Evolutionary conservation across 495 filamentous ascomycete species (phyloP), one percentile per base, ranked within the genome.

Genomic region (Podospora pseudoanserina): DNA sequence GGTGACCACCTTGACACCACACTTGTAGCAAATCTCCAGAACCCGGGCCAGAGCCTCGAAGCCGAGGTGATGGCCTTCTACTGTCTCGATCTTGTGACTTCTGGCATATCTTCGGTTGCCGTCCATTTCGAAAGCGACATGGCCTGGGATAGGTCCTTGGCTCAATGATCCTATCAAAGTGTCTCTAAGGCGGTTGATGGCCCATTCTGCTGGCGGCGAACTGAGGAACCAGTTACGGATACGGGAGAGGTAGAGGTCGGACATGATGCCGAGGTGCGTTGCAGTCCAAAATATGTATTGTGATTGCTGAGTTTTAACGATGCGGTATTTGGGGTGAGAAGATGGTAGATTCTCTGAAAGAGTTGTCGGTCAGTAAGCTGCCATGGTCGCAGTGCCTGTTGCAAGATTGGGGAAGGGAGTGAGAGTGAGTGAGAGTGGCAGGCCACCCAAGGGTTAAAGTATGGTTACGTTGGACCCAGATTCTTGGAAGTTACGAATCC

Each of bases 61-160:
- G 6, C 95, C 95, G 70, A 97, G 79, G 74, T 95, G 92, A 77
- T 99, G 95, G n/a, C 95, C 95, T 79, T 99, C 93, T 53, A 97
- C 90, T 0, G 93, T 97, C 84, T 99, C 95, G 74, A 99, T 96
- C 61, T 94, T 88, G 80, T 94, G 92, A 60, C 83, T 89, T 62
- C 92, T 84, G 1, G 95, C 95, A 78, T 95, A 99, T 23, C 95
- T 88, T 62, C 95, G 82, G 77, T 99, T 99, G 53, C 95, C 95
- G 78, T 99, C 95, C 96, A 98, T 98, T 66, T 97, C 93, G 74
- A 99, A 98, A 6, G 95, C 95, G 64, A 99, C 87, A 87, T 99
- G 95, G 70, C 90, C 87, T 16, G 95, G 95, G 62, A 99, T 88
- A 7, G 94, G 92, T 4, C 96, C 95, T 78, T 97, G 93, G 66